Evolutionary conservation across 2,329 filamentous ascomycete species (phyloP).

Genomic region (Trichophyton rubrum): DNA sequence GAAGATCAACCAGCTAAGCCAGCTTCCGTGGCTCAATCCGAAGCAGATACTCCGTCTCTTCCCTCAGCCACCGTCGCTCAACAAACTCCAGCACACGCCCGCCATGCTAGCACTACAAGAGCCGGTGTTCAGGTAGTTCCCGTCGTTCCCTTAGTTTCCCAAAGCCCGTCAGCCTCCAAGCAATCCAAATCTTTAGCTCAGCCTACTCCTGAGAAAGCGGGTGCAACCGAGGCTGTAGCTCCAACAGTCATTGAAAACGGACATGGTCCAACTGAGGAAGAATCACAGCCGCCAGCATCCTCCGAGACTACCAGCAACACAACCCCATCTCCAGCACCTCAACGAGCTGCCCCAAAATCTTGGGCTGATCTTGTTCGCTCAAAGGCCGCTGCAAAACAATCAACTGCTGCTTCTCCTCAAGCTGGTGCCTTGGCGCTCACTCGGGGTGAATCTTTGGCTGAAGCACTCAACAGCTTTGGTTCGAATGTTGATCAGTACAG

Average conservation of each 20-base stretch:
- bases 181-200: neutral
- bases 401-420: conserved; percentile 14
- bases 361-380: conserved; percentile 57
- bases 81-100: conserved; percentile 22
- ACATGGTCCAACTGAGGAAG: conserved; percentile 5
- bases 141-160: conserved; percentile 34
- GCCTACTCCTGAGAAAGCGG: conserved; percentile 10
- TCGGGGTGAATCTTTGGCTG: conserved; percentile 54
- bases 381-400: conserved; percentile 29
- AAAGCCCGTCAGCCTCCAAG: conserved; percentile 24
- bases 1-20: neutral
- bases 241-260: neutral
- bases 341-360: conserved; percentile 44
- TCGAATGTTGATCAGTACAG: conserved; percentile 46
- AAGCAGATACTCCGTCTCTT: conserved; percentile 43
- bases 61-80: conserved; percentile 20
- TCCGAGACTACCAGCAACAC: neutral
- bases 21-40: conserved; percentile 40
- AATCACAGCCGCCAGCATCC: neutral
- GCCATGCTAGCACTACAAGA: conserved; percentile 31
- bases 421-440: conserved; percentile 30
- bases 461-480: conserved; percentile 63
- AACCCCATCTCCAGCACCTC: conserved; percentile 28
- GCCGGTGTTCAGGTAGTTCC: conserved; percentile 39
- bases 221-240: conserved; percentile 2